Percentiles rank a stretch among this genome's conserved stretches.
Evolutionary conservation across 1,284 basidiomycete genomes (phyloP).

Genomic region (Ustilago xerochloae): DNA sequence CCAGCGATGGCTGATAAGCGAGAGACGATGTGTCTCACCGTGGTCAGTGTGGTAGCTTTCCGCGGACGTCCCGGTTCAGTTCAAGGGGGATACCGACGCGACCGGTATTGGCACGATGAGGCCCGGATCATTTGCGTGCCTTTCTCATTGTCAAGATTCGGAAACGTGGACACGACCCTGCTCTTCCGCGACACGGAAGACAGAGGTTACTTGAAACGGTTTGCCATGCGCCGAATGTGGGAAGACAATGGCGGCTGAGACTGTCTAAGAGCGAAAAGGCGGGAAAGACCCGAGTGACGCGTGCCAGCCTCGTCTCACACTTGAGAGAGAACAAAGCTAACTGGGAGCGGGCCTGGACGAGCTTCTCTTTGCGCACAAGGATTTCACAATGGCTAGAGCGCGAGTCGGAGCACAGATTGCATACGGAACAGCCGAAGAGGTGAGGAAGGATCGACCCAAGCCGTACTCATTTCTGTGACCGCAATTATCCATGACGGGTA

Average conservation of each 20-base stretch:
- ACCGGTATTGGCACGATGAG: no score
- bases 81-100: not conserved
- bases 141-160: not conserved
- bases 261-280: no score
- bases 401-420: not conserved
- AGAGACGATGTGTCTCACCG: constrained; percentile 3
- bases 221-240: not conserved
- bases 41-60: not conserved
- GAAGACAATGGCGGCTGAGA: constrained; percentile 4
- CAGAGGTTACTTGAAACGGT: not conserved
- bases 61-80: not conserved
- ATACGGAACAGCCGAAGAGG: no score
- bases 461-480: not conserved
- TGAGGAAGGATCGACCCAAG: no score
- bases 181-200: not conserved
- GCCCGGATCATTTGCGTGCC: no score
- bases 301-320: constrained; percentile 7
- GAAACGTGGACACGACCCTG: not conserved
- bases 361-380: not conserved
- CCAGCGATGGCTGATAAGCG: not conserved
- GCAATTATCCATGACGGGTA: not conserved
- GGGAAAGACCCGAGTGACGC: not conserved
- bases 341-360: no score
- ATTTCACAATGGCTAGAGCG: not conserved
- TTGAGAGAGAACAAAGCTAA: no score